phyloP scores from a whole-genome alignment of 345 rosid genomes.

The Abelmoschus esculentus region DNA sequence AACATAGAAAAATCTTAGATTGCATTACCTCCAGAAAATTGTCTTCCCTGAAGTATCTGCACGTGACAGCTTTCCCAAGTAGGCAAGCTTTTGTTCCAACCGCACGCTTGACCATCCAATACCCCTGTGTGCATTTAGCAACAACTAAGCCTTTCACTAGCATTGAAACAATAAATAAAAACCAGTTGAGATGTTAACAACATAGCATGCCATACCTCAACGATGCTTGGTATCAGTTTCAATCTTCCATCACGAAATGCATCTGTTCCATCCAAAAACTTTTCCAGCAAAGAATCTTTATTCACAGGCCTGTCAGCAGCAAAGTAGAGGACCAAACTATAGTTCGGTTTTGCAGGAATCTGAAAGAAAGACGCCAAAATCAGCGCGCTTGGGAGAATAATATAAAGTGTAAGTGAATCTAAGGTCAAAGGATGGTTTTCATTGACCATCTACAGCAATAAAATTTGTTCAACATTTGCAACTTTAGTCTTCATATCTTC shows the following conservation, averaged over 20 bases:
- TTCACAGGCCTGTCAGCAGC: conserved; percentile 81
- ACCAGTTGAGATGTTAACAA: not conserved
- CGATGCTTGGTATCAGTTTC: conserved; percentile 86
- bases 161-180: conserved; percentile 6
- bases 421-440: not conserved
- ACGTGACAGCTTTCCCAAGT: conserved; percentile 95
- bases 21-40: conserved; percentile 75
- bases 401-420: not conserved
- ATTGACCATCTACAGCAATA: not conserved
- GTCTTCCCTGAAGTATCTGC: conserved; percentile 85
- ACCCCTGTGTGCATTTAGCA: conserved; percentile 50
- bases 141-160: not conserved
- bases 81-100: conserved; percentile 98
- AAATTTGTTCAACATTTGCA: conserved; percentile 6
- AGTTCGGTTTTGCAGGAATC: conserved; percentile 95
- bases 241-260: conserved; percentile 79
- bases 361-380: conserved; percentile 21
- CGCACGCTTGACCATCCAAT: conserved; percentile 99
- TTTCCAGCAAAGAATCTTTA: conserved; percentile 63
- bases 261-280: conserved; percentile 79
- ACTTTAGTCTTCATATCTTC: not conserved
- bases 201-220: conserved; percentile 48
- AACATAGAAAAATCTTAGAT: not conserved
- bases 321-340: conserved; percentile 82
- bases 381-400: not conserved